Evolutionary conservation across 1,284 basidiomycete species (phyloP).

Genomic region (Porphyrellus sp.): DNA sequence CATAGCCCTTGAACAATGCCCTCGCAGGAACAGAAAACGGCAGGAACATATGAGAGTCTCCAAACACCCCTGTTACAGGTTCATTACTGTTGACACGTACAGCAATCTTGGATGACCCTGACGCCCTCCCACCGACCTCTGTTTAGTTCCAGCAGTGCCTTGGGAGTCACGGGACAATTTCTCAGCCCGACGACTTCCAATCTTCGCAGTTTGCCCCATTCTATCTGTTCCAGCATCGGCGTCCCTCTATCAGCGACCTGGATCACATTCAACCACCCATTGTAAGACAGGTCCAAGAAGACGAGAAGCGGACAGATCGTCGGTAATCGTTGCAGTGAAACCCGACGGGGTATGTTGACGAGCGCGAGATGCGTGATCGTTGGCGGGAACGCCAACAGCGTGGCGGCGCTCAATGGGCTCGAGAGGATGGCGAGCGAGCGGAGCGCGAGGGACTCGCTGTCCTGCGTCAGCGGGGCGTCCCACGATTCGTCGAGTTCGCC

Average conservation of each 20-base stretch:
- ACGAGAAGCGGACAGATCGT: slow-evolving; percentile 59
- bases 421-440: slow-evolving; percentile 42
- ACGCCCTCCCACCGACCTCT: slow-evolving; percentile 62
- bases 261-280: slow-evolving; percentile 50
- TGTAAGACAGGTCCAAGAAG: slow-evolving; percentile 65
- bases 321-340: slow-evolving; percentile 55
- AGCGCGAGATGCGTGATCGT: slow-evolving; percentile 58
- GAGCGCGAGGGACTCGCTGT: slow-evolving; percentile 31
- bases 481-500: slow-evolving; percentile 14
- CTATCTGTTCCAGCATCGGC: slow-evolving; percentile 46
- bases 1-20: background rate
- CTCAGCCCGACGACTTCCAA: slow-evolving; percentile 54
- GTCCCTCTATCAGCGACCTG: slow-evolving; percentile 14
- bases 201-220: slow-evolving; percentile 53
- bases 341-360: slow-evolving; percentile 41
- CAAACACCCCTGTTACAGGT: too few species aligned
- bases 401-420: slow-evolving; percentile 34
- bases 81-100: background rate
- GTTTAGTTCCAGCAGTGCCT: slow-evolving; percentile 47
- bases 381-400: slow-evolving; percentile 50
- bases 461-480: slow-evolving; percentile 21
- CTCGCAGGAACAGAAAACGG: background rate
- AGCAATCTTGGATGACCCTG: slow-evolving; percentile 39
- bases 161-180: slow-evolving; percentile 44
- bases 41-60: background rate